These are phyloP conservation scores for Rhamnella rubrinervis DNA, from an alignment of 331 rosid genomes.

Conservation along the genomic window DNA sequence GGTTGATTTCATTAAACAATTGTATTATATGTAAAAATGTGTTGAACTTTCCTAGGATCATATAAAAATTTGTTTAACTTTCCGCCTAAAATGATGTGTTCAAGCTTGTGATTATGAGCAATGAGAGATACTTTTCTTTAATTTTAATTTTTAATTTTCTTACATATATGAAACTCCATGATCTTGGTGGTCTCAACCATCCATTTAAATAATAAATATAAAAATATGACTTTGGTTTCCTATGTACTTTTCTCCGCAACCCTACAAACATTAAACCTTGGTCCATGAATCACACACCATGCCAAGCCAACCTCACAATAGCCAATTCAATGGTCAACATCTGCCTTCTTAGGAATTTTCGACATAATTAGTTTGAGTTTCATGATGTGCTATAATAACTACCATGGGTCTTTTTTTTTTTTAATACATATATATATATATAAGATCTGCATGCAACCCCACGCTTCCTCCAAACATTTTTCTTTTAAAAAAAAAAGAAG, in stretches of 20 bases:
- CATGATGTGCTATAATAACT: not conserved
- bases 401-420: not conserved
- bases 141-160: not conserved
- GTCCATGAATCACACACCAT: constrained; percentile 28
- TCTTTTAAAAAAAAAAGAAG: too few species aligned
- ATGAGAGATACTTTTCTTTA: constrained; percentile 2
- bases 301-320: constrained; percentile 23
- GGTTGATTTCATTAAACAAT: not conserved
- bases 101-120: constrained; percentile 13
- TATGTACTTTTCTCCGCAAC: constrained; percentile 14
- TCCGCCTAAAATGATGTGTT: constrained; percentile 21
- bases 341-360: constrained; percentile 38
- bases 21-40: not conserved
- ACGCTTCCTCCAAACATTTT: too few species aligned
- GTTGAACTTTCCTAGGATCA: constrained; percentile 17
- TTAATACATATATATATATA: too few species aligned
- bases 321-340: constrained; percentile 54
- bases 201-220: not conserved
- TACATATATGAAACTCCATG: constrained; percentile 1
- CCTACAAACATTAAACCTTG: constrained; percentile 23
- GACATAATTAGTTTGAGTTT: constrained; percentile 1
- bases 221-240: constrained; percentile 8
- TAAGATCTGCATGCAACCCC: too few species aligned
- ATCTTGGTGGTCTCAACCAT: constrained; percentile 15
- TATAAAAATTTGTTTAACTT: not conserved